A percentile compares a stretch with the other conserved stretches of the same genome.
Conservation (phyloP, 257 asterid genomes). For the Solanum acaule region DNA sequence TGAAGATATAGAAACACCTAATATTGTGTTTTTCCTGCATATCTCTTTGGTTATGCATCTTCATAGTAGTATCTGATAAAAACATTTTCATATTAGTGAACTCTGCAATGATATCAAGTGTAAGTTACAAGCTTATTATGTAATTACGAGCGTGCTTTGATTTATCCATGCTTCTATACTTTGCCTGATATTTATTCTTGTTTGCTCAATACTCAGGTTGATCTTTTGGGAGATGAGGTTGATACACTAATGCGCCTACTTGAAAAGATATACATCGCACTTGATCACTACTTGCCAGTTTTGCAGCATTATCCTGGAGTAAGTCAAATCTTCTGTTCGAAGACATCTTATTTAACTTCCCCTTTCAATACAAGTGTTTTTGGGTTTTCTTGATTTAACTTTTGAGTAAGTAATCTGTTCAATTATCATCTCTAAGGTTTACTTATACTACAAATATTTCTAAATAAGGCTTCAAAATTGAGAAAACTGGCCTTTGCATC, state of each 20-base stretch:
- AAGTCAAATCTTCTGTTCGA: constrained; percentile 12
- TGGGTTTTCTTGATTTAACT: not conserved
- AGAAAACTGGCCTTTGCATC: not conserved
- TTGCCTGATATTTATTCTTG: not conserved
- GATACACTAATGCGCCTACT: constrained; percentile 61
- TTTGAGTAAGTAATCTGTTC: not conserved
- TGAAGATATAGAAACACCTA: not conserved
- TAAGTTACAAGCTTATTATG: not conserved
- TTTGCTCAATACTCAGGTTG: constrained; percentile 50
- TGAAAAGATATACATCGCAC: constrained; percentile 69
- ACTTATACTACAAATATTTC: not conserved
- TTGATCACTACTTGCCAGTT: constrained; percentile 82
- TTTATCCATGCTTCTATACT: not conserved
- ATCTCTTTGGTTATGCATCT: not conserved
- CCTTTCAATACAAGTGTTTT: not conserved
- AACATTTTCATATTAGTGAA: not conserved
- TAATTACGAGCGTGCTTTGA: not conserved
- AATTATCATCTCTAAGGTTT: not conserved
- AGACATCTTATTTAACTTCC: not conserved
- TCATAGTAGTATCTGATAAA: not conserved
- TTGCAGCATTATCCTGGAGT: constrained; percentile 95
- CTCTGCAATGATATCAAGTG: not conserved
- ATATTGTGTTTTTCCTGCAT: not conserved
- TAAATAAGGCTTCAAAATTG: not conserved
- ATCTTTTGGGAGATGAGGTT: constrained; percentile 92